Evolutionary conservation across 495 filamentous ascomycete species (phyloP), one percentile per base, ranked within the genome.

Genomic region (Penicillium cinerascens): DNA sequence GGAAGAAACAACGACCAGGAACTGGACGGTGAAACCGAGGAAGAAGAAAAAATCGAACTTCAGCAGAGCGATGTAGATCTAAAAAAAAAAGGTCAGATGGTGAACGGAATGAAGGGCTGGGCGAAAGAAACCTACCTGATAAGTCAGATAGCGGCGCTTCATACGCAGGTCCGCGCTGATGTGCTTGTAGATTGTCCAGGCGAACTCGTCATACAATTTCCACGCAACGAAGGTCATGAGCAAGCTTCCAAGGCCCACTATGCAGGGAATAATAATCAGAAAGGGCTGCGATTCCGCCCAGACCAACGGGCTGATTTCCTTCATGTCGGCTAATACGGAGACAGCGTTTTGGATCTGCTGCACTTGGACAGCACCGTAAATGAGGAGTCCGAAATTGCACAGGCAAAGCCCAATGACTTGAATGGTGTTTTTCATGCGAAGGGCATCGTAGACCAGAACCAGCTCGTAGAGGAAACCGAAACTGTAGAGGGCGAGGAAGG

Each of bases 11-110:
- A 98, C 85, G 55, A 97, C 93, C 25, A 98, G 77, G 71, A 98
- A 97, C 65, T 98, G 93, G 35, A 98, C 87, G 6, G 92, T 97
- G 64, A 98, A 98, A 13, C 91, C 93, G 45, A 98, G 83, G 81
- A 98, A 98, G 80, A 98, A 96, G 82, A 98, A 98, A 70, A 98
- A 97, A 73, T 98, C 93, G 69, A 98, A 98, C 70, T 98, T 98
- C 46, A 98, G 79, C 9, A 97, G 82, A 33, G 95, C 89, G 61
- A 98, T 97, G 72, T 96, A 98, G 63, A 98, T 91, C 92, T 97
- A 50, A 56, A 21, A 44, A 23, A 20, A 17, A 3, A 22, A 50
- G 7, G 53, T 83, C 56, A 78, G 49, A 39, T 20, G 29, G 29
- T 33, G 16, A 39, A 20, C 37, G 0, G 4, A 17, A 18, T 13